Evolutionary conservation across 1,284 basidiomycete genomes (phyloP).

Genomic region (Fistulina hepatica): DNA sequence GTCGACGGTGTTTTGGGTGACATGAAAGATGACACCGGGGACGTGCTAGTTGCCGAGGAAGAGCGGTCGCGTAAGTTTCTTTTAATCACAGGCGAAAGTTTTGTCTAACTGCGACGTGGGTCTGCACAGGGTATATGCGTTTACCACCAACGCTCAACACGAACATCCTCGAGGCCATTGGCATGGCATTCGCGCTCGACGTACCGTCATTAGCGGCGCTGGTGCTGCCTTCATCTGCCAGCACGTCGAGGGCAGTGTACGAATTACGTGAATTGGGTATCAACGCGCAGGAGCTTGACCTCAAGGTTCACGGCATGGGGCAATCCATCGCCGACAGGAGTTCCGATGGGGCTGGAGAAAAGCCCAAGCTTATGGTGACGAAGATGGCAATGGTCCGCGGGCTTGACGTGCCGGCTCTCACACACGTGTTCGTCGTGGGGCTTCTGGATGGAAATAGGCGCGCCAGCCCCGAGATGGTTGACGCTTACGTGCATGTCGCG

Average conservation of each 20-base stretch:
- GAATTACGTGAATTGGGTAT: conserved; percentile 58
- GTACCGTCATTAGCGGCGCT: conserved; percentile 57
- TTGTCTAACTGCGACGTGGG: background rate
- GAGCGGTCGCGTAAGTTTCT: conserved; percentile 11
- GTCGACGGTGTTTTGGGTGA: conserved; percentile 9
- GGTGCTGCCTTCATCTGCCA: conserved; percentile 48
- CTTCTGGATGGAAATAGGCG: conserved; percentile 38
- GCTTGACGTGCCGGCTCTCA: conserved; percentile 57
- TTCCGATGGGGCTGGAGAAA: conserved; percentile 26
- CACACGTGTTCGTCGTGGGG: conserved; percentile 65
- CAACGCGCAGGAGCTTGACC: conserved; percentile 50
- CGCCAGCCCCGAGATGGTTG: conserved; percentile 33
- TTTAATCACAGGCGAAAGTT: background rate
- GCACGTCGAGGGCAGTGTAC: conserved; percentile 48
- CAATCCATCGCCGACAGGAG: conserved; percentile 29
- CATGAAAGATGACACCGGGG: conserved; percentile 15
- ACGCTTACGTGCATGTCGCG: conserved; percentile 58
- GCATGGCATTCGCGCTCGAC: conserved; percentile 57
- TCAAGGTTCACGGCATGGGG: conserved; percentile 33
- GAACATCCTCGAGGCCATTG: conserved; percentile 52
- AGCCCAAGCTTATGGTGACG: conserved; percentile 54
- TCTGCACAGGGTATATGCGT: conserved; percentile 31
- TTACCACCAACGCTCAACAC: conserved; percentile 43
- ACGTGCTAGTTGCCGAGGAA: conserved; percentile 17
- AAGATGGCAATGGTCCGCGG: conserved; percentile 61